Conservation (phyloP, 2,329 filamentous ascomycete species). For the Clarireedia homoeocarpa region DNA sequence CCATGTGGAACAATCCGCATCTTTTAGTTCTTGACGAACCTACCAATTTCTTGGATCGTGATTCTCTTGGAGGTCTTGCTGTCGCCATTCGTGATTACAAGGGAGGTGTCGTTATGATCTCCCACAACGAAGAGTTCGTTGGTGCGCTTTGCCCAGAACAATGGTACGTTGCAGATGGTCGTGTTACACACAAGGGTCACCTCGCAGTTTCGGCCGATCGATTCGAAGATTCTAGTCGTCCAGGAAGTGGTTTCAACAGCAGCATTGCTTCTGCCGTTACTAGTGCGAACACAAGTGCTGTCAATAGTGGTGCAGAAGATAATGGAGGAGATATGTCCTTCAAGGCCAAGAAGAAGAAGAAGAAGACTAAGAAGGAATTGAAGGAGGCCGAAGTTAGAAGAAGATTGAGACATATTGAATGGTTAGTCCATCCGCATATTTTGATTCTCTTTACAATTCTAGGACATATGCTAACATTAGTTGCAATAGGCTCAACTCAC, state of each 20-base stretch:
- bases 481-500: constrained; percentile 26
- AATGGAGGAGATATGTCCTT: constrained; percentile 73
- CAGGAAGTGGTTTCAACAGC: constrained; percentile 53
- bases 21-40: constrained; percentile 95
- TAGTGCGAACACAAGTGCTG: constrained; percentile 52
- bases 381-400: constrained; percentile 89
- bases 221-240: constrained; percentile 70
- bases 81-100: constrained; percentile 97
- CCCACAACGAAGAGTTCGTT: constrained; percentile 98
- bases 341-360: constrained; percentile 89
- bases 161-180: constrained; percentile 86
- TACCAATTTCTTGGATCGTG: constrained; percentile 97
- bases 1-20: constrained; percentile 99
- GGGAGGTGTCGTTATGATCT: constrained; percentile 98
- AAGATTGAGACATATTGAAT: constrained; percentile 76
- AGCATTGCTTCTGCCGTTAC: constrained; percentile 47
- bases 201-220: constrained; percentile 67
- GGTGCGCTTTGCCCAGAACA: constrained; percentile 93
- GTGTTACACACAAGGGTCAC: constrained; percentile 76
- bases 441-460: constrained; percentile 43
- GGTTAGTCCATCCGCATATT: constrained; percentile 41
- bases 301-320: constrained; percentile 80
- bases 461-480: constrained; percentile 9
- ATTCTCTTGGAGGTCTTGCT: constrained; percentile 93
- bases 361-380: constrained; percentile 92